phyloP scores from a whole-genome alignment of 495 filamentous ascomycete genomes.

The Clohesyomyces aquaticus region DNA sequence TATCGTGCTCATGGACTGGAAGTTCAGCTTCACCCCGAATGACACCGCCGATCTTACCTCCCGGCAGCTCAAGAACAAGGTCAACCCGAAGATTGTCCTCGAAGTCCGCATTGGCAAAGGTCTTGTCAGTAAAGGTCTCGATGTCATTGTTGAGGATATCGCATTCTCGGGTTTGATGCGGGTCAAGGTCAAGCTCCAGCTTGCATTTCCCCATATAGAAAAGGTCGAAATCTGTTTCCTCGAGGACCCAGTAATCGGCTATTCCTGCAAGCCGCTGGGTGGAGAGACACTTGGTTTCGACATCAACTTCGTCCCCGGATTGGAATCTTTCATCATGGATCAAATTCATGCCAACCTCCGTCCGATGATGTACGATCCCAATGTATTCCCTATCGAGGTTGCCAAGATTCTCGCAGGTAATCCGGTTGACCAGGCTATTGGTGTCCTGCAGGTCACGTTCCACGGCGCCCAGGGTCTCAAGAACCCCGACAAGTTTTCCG shows the following conservation, averaged over 20 bases:
- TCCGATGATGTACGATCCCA: conserved; percentile 97
- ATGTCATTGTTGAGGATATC: conserved; percentile 98
- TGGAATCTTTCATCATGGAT: conserved; percentile 91
- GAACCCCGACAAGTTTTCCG: conserved; percentile 91
- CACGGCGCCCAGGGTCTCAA: conserved; percentile 90
- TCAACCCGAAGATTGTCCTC: conserved; percentile 94
- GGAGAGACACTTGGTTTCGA: conserved; percentile 96
- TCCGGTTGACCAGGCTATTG: conserved; percentile 92
- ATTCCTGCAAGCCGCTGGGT: conserved; percentile 95
- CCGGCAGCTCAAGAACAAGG: conserved; percentile 86
- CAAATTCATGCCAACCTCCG: conserved; percentile 89
- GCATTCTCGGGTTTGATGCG: conserved; percentile 92
- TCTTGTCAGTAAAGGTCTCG: conserved; percentile 91
- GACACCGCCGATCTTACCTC: conserved; percentile 89
- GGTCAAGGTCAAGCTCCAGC: conserved; percentile 94
- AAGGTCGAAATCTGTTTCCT: conserved; percentile 90
- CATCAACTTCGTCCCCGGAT: conserved; percentile 96
- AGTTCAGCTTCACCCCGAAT: conserved; percentile 97
- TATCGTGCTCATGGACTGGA: conserved; percentile 98
- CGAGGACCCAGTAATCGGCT: conserved; percentile 77
- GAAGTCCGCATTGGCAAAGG: conserved; percentile 93
- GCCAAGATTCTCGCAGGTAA: conserved; percentile 98
- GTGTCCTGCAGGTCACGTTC: conserved; percentile 87
- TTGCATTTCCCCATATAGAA: conserved; percentile 93
- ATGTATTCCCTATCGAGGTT: conserved; percentile 97